Percentiles rank a stretch among this genome's conserved stretches.
Conservation (phyloP, 2,329 filamentous ascomycete species). For the Ophiognomonia clavigignenti-juglandacearum region DNA sequence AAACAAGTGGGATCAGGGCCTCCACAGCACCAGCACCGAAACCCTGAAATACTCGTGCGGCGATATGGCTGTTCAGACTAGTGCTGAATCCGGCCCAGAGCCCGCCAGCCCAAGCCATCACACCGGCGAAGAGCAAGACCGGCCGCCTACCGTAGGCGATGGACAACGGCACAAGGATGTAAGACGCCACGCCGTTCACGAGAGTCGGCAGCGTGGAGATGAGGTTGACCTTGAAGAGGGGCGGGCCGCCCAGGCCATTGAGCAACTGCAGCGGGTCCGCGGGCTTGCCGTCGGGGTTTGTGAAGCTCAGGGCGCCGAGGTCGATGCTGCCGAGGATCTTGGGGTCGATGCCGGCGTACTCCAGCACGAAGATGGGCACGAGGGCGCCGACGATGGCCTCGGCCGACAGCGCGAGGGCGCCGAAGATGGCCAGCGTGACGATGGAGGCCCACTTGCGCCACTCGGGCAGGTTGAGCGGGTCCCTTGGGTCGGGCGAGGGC, state of each 20-base stretch:
- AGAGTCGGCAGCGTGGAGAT: slow-evolving; percentile 20
- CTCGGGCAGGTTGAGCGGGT: slow-evolving; percentile 20
- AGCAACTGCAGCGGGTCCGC: slow-evolving; percentile 17
- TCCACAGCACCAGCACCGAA: slow-evolving; percentile 21
- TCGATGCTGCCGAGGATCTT: slow-evolving; percentile 17
- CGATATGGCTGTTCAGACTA: slow-evolving; percentile 18
- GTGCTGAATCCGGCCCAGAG: slow-evolving; percentile 21
- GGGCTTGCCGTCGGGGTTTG: slow-evolving; percentile 6
- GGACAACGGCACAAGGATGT: slow-evolving; percentile 20
- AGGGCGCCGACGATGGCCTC: slow-evolving; percentile 19
- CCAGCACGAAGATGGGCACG: slow-evolving; percentile 21
- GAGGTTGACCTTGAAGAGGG: slow-evolving; percentile 19
- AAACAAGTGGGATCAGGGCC: slow-evolving; percentile 21
- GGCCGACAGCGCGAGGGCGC: slow-evolving; percentile 19
- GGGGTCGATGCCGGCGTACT: slow-evolving; percentile 21
- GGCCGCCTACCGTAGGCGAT: slow-evolving; percentile 20
- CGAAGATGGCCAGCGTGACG: slow-evolving; percentile 19
- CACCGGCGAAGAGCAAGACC: slow-evolving; percentile 18
- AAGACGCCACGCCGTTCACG: slow-evolving; percentile 21
- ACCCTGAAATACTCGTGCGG: slow-evolving; percentile 19
- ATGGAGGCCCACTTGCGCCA: slow-evolving; percentile 22
- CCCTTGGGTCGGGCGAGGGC: slow-evolving; percentile 13
- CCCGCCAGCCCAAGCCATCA: slow-evolving; percentile 20
- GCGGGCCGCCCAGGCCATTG: slow-evolving; percentile 13
- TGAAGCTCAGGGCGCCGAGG: slow-evolving; percentile 19